Percentiles rank a stretch among this genome's conserved stretches.
Evolutionary conservation across 169 alveolate genomes (phyloP).

Genomic region (Plasmodium cynomolgi): DNA sequence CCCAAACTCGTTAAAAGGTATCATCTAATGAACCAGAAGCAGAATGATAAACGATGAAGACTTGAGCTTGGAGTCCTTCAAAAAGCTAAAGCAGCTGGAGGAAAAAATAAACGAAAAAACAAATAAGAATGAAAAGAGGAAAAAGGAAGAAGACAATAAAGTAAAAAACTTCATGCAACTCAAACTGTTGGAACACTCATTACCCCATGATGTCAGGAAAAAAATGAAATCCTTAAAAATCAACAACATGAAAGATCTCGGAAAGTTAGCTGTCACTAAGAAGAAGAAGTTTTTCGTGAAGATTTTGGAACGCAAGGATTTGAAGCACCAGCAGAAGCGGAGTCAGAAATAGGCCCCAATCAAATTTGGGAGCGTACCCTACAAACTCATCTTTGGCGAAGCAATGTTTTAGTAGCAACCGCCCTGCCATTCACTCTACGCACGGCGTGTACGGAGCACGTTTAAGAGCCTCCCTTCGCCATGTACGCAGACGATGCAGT

Average conservation of each 20-base stretch:
- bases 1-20: not conserved
- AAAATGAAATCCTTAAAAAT: slow-evolving; percentile 57
- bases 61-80: slow-evolving; percentile 59
- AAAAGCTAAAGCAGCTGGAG: slow-evolving; percentile 51
- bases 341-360: not conserved
- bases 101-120: slow-evolving; percentile 59
- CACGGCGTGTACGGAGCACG: not conserved
- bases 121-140: slow-evolving; percentile 5
- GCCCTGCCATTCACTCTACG: not conserved
- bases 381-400: not conserved
- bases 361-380: not conserved
- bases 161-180: slow-evolving; percentile 39
- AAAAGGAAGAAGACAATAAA: slow-evolving; percentile 24
- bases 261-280: slow-evolving; percentile 65
- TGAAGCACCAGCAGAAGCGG: not conserved
- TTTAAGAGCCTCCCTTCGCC: not conserved
- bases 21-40: not conserved
- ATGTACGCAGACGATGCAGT: not conserved
- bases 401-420: not conserved
- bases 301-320: slow-evolving; percentile 58
- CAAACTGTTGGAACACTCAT: slow-evolving; percentile 45
- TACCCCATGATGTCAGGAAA: slow-evolving; percentile 57
- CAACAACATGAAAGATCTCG: slow-evolving; percentile 29
- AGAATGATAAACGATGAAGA: slow-evolving; percentile 64
- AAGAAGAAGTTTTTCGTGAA: slow-evolving; percentile 57